Conservation (phyloP, 352 stramenopile species). For the Pythium monospermum region DNA sequence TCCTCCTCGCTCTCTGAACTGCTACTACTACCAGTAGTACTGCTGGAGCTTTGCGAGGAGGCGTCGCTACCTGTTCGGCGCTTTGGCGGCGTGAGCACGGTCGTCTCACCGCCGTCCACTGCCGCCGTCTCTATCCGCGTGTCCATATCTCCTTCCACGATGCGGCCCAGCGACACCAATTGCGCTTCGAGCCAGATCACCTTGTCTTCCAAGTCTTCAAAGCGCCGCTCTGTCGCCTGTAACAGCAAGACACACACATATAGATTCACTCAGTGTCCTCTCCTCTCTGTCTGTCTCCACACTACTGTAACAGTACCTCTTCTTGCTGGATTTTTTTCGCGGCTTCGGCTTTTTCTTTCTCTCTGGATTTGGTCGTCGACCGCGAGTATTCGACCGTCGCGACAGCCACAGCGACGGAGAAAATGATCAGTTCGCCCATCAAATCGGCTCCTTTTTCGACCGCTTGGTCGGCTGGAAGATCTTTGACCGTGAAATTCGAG, state of each 20-base stretch:
- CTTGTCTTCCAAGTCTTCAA: conserved; percentile 21
- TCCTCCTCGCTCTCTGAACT: conserved; percentile 11
- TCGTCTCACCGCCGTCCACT: not conserved
- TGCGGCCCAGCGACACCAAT: conserved; percentile 15
- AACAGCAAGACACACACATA: conserved; percentile 1
- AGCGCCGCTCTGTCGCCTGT: conserved; percentile 17
- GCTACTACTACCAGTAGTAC: not conserved
- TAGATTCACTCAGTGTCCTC: conserved; percentile 1
- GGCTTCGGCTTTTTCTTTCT: conserved; percentile 45
- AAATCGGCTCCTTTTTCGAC: conserved; percentile 76
- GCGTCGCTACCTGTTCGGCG: not conserved
- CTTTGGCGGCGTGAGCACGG: conserved; percentile 10
- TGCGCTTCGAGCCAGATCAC: conserved; percentile 24
- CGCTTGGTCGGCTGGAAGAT: conserved; percentile 59
- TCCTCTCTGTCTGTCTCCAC: not conserved
- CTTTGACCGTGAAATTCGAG: conserved; percentile 75
- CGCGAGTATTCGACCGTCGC: conserved; percentile 76
- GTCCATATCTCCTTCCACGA: conserved; percentile 19
- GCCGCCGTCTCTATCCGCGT: conserved; percentile 14
- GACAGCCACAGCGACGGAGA: conserved; percentile 62
- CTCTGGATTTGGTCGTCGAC: conserved; percentile 50
- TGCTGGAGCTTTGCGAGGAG: not conserved
- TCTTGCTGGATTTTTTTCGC: conserved; percentile 54
- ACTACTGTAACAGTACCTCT: conserved; percentile 20
- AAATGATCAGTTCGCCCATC: conserved; percentile 75